Evolutionary conservation across 345 rosid species (phyloP), one percentile per base, ranked within the genome.

Genomic region (Lumnitzera littorea): DNA sequence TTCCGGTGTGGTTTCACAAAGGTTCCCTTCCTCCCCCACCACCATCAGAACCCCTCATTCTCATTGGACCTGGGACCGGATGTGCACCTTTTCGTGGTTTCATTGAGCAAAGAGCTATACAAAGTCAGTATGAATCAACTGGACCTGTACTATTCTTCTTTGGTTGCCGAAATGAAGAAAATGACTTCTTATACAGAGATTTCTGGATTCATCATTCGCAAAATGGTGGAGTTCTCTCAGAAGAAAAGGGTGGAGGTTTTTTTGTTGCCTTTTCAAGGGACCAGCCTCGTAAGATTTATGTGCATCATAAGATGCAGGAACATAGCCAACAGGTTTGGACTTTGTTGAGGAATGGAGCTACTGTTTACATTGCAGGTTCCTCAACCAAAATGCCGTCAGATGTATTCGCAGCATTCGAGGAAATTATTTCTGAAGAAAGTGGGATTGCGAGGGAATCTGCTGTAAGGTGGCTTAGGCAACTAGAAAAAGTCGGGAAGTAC

Each of bases 41-140:
- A 14, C 79, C 81, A 55, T 81, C 84, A 5, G 74, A 77, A 63
- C 99, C 97, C 55, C 85, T 90, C 68, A 76, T 94, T 57, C 84
- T 90, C 31, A 56, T 90, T 13, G 99, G 96, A 61, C 97, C 99
- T 0, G 99, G 99, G 64, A 90, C 99, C 5, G 99, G 99, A 25
- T 94, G 97, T 73, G 99, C 99, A 8, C 97, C 99, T 13, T 94
- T 94, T 67, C 92, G 78, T 46, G 99, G 97, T 62, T 94, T 90
- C 43, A 36, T 94, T 3, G 97, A 84, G 53, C 97, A 90, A 75
- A 86, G 97, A 68, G 75, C 86, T 47, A 12, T 72, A 51, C 87
- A 86, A 66, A 78, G 85, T 57, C 60, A 36, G 36, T 72, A 74
- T 23, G 62, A 68, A 54, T 56, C 75, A 58, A 53, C 84, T 17